Conservation (phyloP, 371 early-diverging fungal genomes). For the Coemansia sp. region DNA sequence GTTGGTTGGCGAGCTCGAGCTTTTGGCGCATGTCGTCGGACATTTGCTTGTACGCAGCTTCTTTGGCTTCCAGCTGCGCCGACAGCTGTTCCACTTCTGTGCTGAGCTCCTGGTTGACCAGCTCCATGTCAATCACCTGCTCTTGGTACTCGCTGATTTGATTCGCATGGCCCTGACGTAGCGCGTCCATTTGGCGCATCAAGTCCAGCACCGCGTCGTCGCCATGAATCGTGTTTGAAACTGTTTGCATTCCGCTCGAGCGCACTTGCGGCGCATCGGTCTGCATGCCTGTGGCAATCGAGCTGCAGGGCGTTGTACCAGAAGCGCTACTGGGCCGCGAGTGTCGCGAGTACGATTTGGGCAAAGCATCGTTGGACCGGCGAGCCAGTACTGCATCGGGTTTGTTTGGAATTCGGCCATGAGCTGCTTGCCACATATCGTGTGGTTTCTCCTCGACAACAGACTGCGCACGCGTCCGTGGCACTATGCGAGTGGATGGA, state of each 20-base stretch:
- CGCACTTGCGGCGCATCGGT: constrained; percentile 8
- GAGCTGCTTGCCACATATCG: neutral
- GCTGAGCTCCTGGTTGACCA: constrained; percentile 35
- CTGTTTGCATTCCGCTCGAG: constrained; percentile 27
- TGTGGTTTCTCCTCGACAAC: neutral
- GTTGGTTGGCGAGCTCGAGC: constrained; percentile 17
- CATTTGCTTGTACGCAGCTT: constrained; percentile 14
- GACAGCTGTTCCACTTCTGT: constrained; percentile 34
- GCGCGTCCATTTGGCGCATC: constrained; percentile 43
- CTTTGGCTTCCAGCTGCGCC: constrained; percentile 12
- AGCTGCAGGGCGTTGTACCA: neutral
- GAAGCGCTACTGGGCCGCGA: neutral
- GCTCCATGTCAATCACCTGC: constrained; percentile 43
- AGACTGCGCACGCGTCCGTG: constrained; percentile 32
- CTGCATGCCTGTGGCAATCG: constrained; percentile 25
- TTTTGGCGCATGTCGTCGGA: constrained; percentile 29
- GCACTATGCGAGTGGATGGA: constrained; percentile 25
- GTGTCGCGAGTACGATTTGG: constrained; percentile 18
- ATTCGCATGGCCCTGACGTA: constrained; percentile 33
- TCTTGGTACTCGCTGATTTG: constrained; percentile 50
- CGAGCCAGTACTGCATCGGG: constrained; percentile 6
- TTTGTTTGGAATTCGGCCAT: constrained; percentile 4
- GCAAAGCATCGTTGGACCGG: constrained; percentile 20
- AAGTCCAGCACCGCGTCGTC: constrained; percentile 46
- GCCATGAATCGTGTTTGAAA: constrained; percentile 21